Base-by-base conservation (phyloP, 2,329 filamentous ascomycete species). In the Scedosporium aurantiacum region DNA sequence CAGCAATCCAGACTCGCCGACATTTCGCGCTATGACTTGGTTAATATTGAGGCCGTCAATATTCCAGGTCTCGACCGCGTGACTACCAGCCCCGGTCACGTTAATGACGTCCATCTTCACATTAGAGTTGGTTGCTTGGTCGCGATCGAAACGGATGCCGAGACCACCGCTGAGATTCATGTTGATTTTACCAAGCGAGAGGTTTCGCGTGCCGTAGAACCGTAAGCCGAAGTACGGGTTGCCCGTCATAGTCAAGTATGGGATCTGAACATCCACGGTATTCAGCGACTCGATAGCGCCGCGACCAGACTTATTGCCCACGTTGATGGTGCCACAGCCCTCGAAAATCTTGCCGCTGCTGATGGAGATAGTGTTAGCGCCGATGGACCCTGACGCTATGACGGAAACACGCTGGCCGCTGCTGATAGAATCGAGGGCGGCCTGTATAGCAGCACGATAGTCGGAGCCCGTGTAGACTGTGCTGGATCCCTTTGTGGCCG, bases 31-130 rank as follows among this genome's bases (percentile, higher is more conserved):
- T 41, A 83, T 78, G 50, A 84, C 81, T 18, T 73, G 70, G 65
- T 75, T 74, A 65, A 84, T 79, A 1, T 68, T 73, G 2, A 84
- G 74, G 10, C 78, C 77, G 64, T 83, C 76, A 50, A 84, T 83
- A 68, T 84, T 84, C 79, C 80, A 84, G 0, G 78, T 81, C 70
- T 84, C 82, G 40, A 84, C 79, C 2, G 79, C 80, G 66, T 84
- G 82, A 66, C 78, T 81, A 5, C 78, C 72, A 6, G 81, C 79
- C 2, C 81, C 80, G 0, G 74, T 81, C 25, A 83, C 78, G 5
- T 64, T 75, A 64, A 84, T 78, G 37, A 70, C 72, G 60, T 75
- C 80, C 75, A 84, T 84, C 32, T 70, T 75, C 6, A 84, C 81
- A 64, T 82, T 80, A 16, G 70, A 72, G 70, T 81, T 83, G 40